Evolutionary conservation across 306 rosid genomes (phyloP).

Genomic region (Begonia loranthoides): DNA sequence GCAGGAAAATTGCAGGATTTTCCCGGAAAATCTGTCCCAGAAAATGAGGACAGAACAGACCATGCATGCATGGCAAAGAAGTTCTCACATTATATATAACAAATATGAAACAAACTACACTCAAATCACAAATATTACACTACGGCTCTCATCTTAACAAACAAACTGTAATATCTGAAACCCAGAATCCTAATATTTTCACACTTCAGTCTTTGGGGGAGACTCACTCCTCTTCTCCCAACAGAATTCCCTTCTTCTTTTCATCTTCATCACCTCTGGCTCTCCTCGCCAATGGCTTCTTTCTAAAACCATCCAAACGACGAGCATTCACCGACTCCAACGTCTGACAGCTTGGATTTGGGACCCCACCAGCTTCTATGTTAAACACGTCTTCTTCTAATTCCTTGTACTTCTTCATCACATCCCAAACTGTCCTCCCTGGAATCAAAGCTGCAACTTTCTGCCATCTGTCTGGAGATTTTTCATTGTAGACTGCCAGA

Average conservation of each 20-base stretch:
- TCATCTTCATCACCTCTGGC: slow-evolving; percentile 42
- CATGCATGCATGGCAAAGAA: no score
- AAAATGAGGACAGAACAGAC: no score
- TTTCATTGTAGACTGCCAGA: slow-evolving; percentile 49
- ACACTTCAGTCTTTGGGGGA: no score
- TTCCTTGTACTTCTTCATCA: slow-evolving; percentile 60
- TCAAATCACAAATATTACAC: no score
- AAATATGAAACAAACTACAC: no score
- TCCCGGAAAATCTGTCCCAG: no score
- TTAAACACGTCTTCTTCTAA: slow-evolving; percentile 58
- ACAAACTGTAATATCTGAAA: no score
- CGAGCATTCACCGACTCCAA: slow-evolving; percentile 39
- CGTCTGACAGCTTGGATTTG: slow-evolving; percentile 41
- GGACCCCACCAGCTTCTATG: slow-evolving; percentile 59
- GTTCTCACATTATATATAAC: no score
- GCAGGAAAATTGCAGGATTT: no score
- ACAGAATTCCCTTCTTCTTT: slow-evolving; percentile 44
- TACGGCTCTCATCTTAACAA: no score
- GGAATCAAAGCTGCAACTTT: slow-evolving; percentile 62
- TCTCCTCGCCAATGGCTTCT: slow-evolving; percentile 22
- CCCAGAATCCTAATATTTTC: no score
- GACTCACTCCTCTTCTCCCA: slow-evolving; percentile 48
- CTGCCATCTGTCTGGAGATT: slow-evolving; percentile 55
- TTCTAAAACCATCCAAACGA: slow-evolving; percentile 32
- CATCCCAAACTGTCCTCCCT: slow-evolving; percentile 61